Base-by-base conservation (phyloP, 192 early-diverging fungal species). In the Jimgerdemannia flammicorona region DNA sequence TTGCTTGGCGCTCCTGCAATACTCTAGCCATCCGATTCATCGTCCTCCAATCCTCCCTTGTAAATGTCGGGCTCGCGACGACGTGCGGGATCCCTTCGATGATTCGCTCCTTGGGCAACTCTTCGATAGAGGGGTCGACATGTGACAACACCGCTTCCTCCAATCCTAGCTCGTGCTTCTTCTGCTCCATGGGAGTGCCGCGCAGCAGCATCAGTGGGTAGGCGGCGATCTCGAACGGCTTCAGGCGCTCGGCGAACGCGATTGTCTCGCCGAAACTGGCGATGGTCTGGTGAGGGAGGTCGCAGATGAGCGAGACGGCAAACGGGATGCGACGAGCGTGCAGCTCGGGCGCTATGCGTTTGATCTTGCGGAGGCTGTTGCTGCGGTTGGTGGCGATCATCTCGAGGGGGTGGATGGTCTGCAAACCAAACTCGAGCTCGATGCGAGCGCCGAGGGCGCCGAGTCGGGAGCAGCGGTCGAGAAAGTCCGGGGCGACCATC, bases 271-370 rank as follows among this genome's bases (percentile, higher is more conserved):
- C 20, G 42, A 75, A 75, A 71, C 42, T 44, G 14, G 41, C 73
- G 54, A 75, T 19, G 2, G 71, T 75, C 29, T 75, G 74, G 54
- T 74, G 11, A 19, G 74, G 74, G 39, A 75, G 54, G 14, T 71
- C 74, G 66, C 40, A 75, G 20, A 75, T 75, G n/a, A 75, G 39
- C 3, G 74, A 75, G 40, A 75, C 19, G 18, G 70, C 74, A 75
- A 74, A 75, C 19, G 39, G 54, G 19, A 75, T 75, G 39, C 42
- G 39, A 18, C 40, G 20, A 14, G 39, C 18, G 40, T 17, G 41
- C 42, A 75, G 11, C 19, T 76, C 75, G 8, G 11, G 29, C 6
- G 73, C 3, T 59, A 40, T 44, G 39, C 73, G 40, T 7, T 39
- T 59, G 20, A 75, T 42, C 11, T n/a, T 29, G 8, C 63, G 59